Conservation (phyloP, 305 asterid species). For the Petunia hybrid region DNA sequence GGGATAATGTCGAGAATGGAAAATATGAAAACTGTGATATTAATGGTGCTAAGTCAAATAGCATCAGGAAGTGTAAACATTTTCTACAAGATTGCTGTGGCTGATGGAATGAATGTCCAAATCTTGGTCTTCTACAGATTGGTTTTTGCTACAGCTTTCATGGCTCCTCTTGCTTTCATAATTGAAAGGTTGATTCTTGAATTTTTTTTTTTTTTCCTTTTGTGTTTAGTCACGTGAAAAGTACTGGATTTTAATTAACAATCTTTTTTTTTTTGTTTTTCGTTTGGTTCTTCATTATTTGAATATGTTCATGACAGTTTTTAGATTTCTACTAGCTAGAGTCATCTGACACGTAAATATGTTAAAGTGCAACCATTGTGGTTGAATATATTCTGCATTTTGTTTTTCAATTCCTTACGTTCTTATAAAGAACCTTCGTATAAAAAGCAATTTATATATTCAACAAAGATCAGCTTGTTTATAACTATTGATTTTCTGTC, state of each 20-base stretch:
- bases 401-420: background rate
- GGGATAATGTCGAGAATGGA: background rate
- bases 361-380: background rate
- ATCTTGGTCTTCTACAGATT: constrained; percentile 44
- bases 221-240: background rate
- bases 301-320: background rate
- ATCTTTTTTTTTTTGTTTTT: background rate
- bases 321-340: background rate
- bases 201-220: background rate
- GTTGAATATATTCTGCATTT: background rate
- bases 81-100: constrained; percentile 41
- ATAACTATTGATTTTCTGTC: background rate
- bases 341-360: background rate
- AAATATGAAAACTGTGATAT: constrained; percentile 37
- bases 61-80: constrained; percentile 39
- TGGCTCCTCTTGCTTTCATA: constrained; percentile 48
- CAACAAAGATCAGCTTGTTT: background rate
- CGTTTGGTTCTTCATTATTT: background rate
- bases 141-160: constrained; percentile 43
- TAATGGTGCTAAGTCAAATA: constrained; percentile 41
- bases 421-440: background rate
- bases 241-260: too few species aligned
- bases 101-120: constrained; percentile 44
- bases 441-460: background rate
- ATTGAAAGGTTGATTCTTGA: constrained; percentile 40